phyloP scores from a whole-genome alignment of 345 rosid species.

The Alliaria petiolata region DNA sequence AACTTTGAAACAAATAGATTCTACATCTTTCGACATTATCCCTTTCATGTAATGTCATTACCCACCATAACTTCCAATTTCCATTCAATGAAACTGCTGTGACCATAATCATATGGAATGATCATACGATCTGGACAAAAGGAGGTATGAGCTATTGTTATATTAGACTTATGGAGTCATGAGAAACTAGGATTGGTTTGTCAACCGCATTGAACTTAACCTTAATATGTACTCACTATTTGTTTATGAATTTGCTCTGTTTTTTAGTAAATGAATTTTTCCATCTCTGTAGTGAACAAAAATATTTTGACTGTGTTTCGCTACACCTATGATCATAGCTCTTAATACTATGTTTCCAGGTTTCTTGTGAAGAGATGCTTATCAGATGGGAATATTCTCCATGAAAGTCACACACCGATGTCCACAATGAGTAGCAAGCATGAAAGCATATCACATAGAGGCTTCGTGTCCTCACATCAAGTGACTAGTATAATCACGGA shows the following conservation, averaged over 20 bases:
- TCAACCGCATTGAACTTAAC: constrained; percentile 10
- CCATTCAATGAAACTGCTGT: constrained; percentile 1
- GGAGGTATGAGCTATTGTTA: background rate
- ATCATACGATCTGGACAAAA: background rate
- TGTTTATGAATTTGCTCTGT: background rate
- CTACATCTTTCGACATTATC: background rate
- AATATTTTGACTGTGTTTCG: background rate
- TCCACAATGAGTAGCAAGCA: constrained; percentile 42
- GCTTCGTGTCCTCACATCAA: constrained; percentile 42
- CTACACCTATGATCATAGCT: background rate
- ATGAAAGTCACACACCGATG: constrained; percentile 41
- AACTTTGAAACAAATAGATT: background rate
- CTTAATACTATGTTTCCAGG: constrained; percentile 42
- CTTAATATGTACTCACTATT: background rate
- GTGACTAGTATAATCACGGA: constrained; percentile 53
- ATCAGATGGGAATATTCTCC: constrained; percentile 90
- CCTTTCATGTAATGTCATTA: background rate
- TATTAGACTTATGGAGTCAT: background rate
- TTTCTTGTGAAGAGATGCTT: constrained; percentile 73
- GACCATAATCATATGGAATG: background rate
- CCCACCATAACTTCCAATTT: background rate
- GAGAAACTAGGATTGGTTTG: constrained; percentile 6
- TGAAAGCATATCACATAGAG: constrained; percentile 43
- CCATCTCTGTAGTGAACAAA: background rate
- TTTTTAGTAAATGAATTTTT: background rate